phyloP scores from a whole-genome alignment of 116 monocot genomes.

The Phalaenopsis hybrid region DNA sequence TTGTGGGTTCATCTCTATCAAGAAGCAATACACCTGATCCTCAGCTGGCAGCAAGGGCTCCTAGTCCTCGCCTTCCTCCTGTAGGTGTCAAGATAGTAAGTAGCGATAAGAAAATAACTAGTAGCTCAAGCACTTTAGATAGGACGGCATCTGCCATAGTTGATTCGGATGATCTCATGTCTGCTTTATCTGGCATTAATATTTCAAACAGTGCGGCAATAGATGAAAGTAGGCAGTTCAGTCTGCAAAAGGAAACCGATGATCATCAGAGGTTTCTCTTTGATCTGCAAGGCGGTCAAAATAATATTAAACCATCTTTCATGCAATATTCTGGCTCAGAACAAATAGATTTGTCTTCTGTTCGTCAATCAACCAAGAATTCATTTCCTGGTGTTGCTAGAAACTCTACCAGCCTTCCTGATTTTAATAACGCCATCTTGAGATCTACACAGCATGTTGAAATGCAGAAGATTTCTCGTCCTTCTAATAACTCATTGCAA shows the following conservation, averaged over 20 bases:
- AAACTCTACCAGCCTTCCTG: conserved; percentile 1
- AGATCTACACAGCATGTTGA: conserved; percentile 8
- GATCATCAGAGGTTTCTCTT: conserved; percentile 32
- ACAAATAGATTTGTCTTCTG: conserved; percentile 19
- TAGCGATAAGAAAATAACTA: conserved; percentile 25
- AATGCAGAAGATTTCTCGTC: conserved; percentile 1
- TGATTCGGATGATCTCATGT: conserved; percentile 41
- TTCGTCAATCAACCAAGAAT: conserved; percentile 7
- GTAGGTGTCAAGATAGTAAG: conserved; percentile 36
- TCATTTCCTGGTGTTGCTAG: conserved; percentile 11
- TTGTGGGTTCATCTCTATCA: conserved; percentile 35
- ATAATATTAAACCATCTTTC: conserved; percentile 20
- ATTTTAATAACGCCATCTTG: conserved; percentile 1
- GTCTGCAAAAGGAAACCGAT: conserved; percentile 31
- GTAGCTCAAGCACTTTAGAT: conserved; percentile 30
- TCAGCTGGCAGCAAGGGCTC: conserved; percentile 37
- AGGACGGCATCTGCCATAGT: conserved; percentile 10
- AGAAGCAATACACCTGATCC: conserved; percentile 56
- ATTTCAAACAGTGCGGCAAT: conserved; percentile 26
- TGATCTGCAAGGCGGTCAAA: conserved; percentile 27
- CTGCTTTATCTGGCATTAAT: conserved; percentile 51
- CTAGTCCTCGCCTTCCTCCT: conserved; percentile 53
- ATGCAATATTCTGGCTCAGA: conserved; percentile 18
- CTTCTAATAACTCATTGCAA: not conserved
- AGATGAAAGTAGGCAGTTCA: conserved; percentile 19